Percentiles rank a stretch among this genome's conserved stretches.
Evolutionary conservation across 371 early-diverging fungal species (phyloP).

Genomic region (Blakeslea trispora): DNA sequence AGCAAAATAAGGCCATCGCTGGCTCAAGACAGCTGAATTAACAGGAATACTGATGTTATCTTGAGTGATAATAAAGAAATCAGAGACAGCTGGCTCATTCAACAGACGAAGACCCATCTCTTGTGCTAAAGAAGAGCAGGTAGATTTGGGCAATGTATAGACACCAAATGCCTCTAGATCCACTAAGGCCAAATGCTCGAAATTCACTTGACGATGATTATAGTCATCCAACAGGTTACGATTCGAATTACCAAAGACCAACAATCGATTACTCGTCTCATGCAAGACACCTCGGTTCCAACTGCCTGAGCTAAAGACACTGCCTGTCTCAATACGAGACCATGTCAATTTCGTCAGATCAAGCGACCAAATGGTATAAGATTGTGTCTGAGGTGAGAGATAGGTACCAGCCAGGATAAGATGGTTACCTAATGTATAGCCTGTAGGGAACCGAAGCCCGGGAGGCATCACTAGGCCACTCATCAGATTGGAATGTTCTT

Average conservation of each 20-base stretch:
- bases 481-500: slow-evolving; percentile 37
- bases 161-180: slow-evolving; percentile 73
- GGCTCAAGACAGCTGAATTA: slow-evolving; percentile 67
- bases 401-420: slow-evolving; percentile 77
- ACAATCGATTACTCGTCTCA: slow-evolving; percentile 60
- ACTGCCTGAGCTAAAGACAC: slow-evolving; percentile 65
- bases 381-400: slow-evolving; percentile 61
- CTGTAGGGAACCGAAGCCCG: slow-evolving; percentile 79
- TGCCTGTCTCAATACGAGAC: slow-evolving; percentile 72
- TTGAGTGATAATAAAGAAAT: slow-evolving; percentile 57
- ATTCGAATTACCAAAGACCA: slow-evolving; percentile 74
- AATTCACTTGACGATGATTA: slow-evolving; percentile 73
- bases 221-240: slow-evolving; percentile 76
- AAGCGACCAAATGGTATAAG: slow-evolving; percentile 74
- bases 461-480: slow-evolving; percentile 67
- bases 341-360: slow-evolving; percentile 66
- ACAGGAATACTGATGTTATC: slow-evolving; percentile 62
- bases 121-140: slow-evolving; percentile 49
- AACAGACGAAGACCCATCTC: slow-evolving; percentile 65
- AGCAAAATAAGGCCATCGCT: slow-evolving; percentile 70
- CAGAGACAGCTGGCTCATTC: slow-evolving; percentile 60
- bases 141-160: slow-evolving; percentile 46
- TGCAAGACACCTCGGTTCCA: slow-evolving; percentile 81
- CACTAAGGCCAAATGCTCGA: slow-evolving; percentile 64
- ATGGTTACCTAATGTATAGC: slow-evolving; percentile 69